phyloP scores from a whole-genome alignment of 2,329 filamentous ascomycete genomes.

The Harringtonia lauricola region DNA sequence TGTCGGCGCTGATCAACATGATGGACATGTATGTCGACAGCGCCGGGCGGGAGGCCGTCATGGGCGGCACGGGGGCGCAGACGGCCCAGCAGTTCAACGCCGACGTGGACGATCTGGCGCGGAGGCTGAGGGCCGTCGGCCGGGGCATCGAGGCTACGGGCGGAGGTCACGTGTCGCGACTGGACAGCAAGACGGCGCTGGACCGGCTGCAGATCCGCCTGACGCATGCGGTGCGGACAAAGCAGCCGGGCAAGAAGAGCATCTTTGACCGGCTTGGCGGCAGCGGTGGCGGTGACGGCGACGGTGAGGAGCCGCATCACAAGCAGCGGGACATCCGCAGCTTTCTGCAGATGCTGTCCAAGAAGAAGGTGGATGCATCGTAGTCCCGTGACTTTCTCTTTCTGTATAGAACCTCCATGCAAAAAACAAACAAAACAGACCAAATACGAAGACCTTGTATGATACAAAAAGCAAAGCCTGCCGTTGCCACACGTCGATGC shows the following conservation, averaged over 20 bases:
- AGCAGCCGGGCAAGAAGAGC: slow-evolving; percentile 39
- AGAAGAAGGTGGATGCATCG: not conserved
- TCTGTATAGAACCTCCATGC: not conserved
- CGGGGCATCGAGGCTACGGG: slow-evolving; percentile 62
- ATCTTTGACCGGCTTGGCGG: slow-evolving; percentile 22
- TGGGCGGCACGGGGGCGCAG: not conserved
- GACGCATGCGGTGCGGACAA: slow-evolving; percentile 57
- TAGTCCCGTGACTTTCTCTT: not conserved
- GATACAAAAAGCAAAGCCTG: not conserved
- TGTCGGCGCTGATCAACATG: slow-evolving; percentile 54
- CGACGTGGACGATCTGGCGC: slow-evolving; percentile 56
- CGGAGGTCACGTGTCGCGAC: slow-evolving; percentile 58
- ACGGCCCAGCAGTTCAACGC: slow-evolving; percentile 48
- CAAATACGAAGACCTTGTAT: not conserved
- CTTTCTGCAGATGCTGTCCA: slow-evolving; percentile 7
- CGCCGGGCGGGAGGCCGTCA: slow-evolving; percentile 11
- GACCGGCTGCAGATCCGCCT: slow-evolving; percentile 68
- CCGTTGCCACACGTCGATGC: not conserved
- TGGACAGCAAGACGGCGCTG: slow-evolving; percentile 66
- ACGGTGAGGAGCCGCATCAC: not conserved
- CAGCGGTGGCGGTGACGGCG: not conserved
- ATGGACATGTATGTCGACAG: slow-evolving; percentile 68
- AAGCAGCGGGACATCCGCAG: slow-evolving; percentile 12
- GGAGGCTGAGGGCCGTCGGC: slow-evolving; percentile 44
- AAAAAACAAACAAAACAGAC: not conserved